These are phyloP conservation scores for Phytopythium boreale DNA, from an alignment of 352 stramenopile genomes.

Conservation along the genomic window DNA sequence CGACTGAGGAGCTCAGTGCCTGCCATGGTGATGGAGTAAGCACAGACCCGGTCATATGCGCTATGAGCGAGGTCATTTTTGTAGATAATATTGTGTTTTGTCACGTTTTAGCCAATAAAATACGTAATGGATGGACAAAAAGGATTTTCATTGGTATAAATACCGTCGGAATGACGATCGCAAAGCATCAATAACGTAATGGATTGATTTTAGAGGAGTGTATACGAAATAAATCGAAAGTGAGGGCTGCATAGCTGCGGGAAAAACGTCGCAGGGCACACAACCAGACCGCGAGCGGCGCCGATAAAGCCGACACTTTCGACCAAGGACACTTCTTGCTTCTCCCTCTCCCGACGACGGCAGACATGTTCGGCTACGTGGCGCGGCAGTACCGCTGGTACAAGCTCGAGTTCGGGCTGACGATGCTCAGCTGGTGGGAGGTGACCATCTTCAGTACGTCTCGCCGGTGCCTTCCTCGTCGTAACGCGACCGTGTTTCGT, in stretches of 20 bases:
- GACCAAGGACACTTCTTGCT: neutral
- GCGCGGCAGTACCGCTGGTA: constrained; percentile 79
- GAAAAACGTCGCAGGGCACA: neutral
- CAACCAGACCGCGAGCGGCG: neutral
- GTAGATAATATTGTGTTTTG: neutral
- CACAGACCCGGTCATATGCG: neutral
- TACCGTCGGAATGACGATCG: too few species aligned
- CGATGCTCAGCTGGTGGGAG: constrained; percentile 81
- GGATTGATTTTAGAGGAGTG: too few species aligned
- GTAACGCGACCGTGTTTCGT: neutral
- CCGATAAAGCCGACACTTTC: neutral
- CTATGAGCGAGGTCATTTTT: neutral
- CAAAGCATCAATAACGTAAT: too few species aligned
- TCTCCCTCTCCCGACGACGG: neutral
- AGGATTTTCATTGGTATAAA: neutral
- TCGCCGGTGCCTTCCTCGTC: neutral
- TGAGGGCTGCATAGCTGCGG: neutral
- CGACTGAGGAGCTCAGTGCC: too few species aligned
- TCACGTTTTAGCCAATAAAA: neutral
- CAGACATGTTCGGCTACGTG: constrained; percentile 56
- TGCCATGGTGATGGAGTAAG: too few species aligned
- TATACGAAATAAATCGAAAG: neutral
- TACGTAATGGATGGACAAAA: neutral
- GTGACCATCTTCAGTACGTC: constrained; percentile 82
- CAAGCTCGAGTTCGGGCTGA: constrained; percentile 86